Base-by-base conservation (phyloP, 768 basidiomycete genomes). In the Lactarius vividus region DNA sequence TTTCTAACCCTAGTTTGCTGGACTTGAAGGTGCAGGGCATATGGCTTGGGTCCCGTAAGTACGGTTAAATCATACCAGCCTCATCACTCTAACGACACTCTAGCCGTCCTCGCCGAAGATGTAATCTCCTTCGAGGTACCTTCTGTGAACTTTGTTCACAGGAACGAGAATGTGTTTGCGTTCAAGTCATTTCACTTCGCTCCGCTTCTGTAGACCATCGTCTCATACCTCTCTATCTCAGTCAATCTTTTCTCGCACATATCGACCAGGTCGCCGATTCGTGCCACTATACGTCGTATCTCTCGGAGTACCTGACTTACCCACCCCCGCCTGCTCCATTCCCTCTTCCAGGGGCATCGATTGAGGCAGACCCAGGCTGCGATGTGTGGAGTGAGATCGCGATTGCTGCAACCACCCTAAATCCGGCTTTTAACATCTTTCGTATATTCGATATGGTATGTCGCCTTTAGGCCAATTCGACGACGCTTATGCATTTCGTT, bases 401-500 rank as follows among this genome's bases (percentile, higher is more conserved):
- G 4, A 11, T 1, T 6, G 67, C 69, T 1, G 69, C 62, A 5
- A 35, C 65, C 15, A 28, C 40, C 40, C 52, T 69, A 40, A 70
- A 70, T 23, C 69, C 69, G 16, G 69, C 69, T 11, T 70, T 70
- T 60, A 46, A 69, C 44, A 1, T 66, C 18, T 65, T 61, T 52
- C 69, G 68, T 33, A 63, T 70, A 52, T 69, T 60, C 20, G 69
- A 70, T 35, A 68, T 69, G 57, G 69, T 69, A 62, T 23, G 28
- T 31, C 11, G 18, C 37, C 18, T 33, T 23, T 31, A 23, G 20
- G 2, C 18, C 16, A 15, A 1, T 37, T 33, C 23, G 7, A 18
- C 18, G 57, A 55, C 28, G 1, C 56, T 64, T 16, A 29, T 56
- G 31, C 29, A 18, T 11, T 26, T 29, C 9, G 15, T 44, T 23